phyloP scores from a whole-genome alignment of 805 yeast genomes.

The Suhomyces faveliae region DNA sequence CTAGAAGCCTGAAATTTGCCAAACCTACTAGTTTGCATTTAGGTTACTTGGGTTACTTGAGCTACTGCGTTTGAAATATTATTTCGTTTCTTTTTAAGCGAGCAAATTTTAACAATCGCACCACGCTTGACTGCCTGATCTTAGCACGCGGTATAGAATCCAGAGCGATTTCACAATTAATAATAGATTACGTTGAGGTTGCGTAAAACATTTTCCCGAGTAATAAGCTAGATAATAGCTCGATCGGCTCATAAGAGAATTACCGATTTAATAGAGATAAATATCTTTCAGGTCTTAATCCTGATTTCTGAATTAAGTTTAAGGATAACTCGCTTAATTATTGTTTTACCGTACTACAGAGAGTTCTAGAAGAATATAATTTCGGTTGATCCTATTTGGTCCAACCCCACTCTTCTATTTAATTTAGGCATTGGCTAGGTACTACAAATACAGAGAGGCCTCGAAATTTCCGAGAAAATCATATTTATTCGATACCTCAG shows the following conservation, averaged over 20 bases:
- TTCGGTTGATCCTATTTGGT: background rate
- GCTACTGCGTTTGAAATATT: constrained; percentile 1
- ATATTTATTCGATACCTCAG: background rate
- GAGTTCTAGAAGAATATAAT: background rate
- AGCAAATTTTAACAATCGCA: constrained; percentile 1
- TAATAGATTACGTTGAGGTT: background rate
- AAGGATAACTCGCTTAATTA: background rate
- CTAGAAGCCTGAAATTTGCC: background rate
- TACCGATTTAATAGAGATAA: background rate
- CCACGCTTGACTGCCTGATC: background rate
- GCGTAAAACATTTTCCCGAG: background rate
- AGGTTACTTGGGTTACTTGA: background rate
- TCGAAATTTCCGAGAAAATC: background rate
- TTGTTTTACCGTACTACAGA: background rate
- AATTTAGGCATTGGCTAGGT: background rate
- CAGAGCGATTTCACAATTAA: background rate
- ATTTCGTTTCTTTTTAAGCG: constrained; percentile 3
- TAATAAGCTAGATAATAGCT: background rate
- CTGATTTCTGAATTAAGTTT: background rate
- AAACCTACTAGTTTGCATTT: background rate
- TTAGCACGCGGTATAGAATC: background rate
- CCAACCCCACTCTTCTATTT: background rate
- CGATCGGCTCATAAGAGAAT: background rate
- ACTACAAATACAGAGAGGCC: background rate
- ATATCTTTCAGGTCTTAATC: background rate